Evolutionary conservation across 2,329 filamentous ascomycete genomes (phyloP), one percentile per base, ranked within the genome.

Genomic region (Stachybotrys elegans): DNA sequence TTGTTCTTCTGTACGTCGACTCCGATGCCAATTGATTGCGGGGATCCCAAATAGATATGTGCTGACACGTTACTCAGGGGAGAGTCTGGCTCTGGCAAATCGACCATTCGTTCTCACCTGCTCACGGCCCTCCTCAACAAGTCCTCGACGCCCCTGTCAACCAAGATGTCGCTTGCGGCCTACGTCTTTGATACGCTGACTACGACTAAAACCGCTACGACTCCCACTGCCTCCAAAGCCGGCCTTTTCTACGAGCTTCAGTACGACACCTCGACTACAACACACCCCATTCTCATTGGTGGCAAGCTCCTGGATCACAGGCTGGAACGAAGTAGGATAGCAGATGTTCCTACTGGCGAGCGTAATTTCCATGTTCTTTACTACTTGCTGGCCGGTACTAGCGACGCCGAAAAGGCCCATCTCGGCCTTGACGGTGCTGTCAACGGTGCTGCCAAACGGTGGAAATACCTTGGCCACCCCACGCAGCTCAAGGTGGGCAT

Each of bases 401-500:
- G 90, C 56, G 76, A 81, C 4, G 88, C 89, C 4, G 93, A 98
- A 64, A 96, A 92, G 72, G 65, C 84, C 12, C 93, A 98, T 73
- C 71, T 98, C 5, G 78, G 80, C 12, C 71, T 83, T 19, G 78
- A 83, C 6, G 67, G 65, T 6, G 63, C 60, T 14, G 58, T 70
- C 5, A 80, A 84, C 54, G 61, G 61, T 13, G 61, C 72, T 4
- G 81, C 84, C 57, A 94, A 89, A 69, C 78, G 93, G 66, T 98
- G 93, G 93, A 87, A 90, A 61, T 98, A 95, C 60, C 78, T 98
- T 4, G 93, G 93, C 4, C 93, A 98, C 56, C 93, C 92, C 1
- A 96, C 92, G 0, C 93, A 98, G 67, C 77, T 98, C 51, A 97
- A 95, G 65, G 89, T 97, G 22, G 93, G 93, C 46, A 91, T 98